These are phyloP conservation scores for Phycomyces blakesleeanus DNA, from an alignment of 192 early-diverging fungal species.

Conservation along the genomic window DNA sequence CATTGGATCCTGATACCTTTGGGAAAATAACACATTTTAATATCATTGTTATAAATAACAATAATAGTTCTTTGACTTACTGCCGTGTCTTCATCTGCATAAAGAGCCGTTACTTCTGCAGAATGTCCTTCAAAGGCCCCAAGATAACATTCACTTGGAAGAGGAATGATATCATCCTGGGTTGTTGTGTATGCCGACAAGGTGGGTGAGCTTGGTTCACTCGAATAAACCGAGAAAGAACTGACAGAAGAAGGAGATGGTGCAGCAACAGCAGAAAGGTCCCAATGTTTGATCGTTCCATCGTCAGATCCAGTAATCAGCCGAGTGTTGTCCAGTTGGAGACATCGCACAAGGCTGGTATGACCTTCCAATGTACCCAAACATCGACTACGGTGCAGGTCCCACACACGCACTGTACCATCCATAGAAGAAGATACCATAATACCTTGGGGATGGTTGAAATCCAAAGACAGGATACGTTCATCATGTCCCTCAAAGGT, in stretches of 20 bases:
- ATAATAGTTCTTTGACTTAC: neutral
- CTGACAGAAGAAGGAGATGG: constrained; percentile 13
- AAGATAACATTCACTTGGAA: neutral
- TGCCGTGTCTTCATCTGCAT: constrained; percentile 48
- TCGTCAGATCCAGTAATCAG: constrained; percentile 35
- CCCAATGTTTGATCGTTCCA: constrained; percentile 32
- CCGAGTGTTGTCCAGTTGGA: constrained; percentile 29
- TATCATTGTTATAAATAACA: constrained; percentile 2
- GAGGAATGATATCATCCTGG: neutral
- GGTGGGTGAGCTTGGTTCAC: constrained; percentile 3
- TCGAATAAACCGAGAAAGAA: constrained; percentile 11
- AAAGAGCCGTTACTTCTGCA: constrained; percentile 43
- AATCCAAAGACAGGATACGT: constrained; percentile 53
- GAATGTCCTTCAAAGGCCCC: constrained; percentile 43
- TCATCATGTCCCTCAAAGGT: constrained; percentile 59
- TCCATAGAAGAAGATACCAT: constrained; percentile 66
- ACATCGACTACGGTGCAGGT: constrained; percentile 53
- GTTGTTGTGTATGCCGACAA: neutral
- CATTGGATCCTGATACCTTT: constrained; percentile 69
- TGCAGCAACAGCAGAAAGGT: constrained; percentile 15
- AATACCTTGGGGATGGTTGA: constrained; percentile 51
- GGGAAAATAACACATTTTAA: constrained; percentile 36
- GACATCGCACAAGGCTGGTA: constrained; percentile 34
- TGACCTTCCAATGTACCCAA: constrained; percentile 50
- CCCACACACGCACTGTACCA: constrained; percentile 69